These are phyloP conservation scores for Globisporangium irregulare DNA, from an alignment of 352 stramenopile species.

Conservation along the genomic window DNA sequence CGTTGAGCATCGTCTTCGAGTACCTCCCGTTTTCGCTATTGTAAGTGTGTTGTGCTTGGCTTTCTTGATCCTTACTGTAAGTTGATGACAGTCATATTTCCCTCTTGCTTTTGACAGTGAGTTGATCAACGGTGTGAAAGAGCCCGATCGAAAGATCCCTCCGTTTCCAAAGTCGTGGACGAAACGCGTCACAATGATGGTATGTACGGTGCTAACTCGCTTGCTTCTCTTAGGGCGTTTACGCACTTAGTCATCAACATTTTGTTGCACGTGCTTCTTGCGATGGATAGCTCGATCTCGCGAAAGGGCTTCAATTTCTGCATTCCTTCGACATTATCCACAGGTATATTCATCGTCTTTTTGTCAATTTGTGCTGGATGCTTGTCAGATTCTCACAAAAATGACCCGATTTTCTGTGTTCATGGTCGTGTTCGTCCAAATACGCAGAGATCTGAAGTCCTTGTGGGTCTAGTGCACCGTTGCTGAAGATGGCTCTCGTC, in stretches of 20 bases:
- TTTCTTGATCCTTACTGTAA: not conserved
- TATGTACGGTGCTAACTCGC: constrained; percentile 15
- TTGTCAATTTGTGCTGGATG: not conserved
- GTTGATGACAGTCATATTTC: not conserved
- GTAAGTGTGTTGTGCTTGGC: constrained; percentile 25
- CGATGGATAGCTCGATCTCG: constrained; percentile 50
- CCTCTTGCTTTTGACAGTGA: constrained; percentile 32
- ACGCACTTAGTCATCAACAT: not conserved
- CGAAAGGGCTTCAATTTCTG: constrained; percentile 67
- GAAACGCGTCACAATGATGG: constrained; percentile 78
- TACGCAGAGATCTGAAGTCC: constrained; percentile 69
- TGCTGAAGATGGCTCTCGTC: not conserved
- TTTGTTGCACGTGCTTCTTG: not conserved
- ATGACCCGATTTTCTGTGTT: not conserved
- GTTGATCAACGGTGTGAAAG: constrained; percentile 67
- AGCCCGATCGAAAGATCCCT: constrained; percentile 51
- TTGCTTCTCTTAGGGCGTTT: not conserved
- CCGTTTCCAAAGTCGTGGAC: constrained; percentile 71
- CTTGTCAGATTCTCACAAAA: not conserved
- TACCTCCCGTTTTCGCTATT: constrained; percentile 80
- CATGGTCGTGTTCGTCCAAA: not conserved
- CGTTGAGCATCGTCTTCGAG: constrained; percentile 68
- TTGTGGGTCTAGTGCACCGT: constrained; percentile 33
- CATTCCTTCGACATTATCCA: constrained; percentile 84
- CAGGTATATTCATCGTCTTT: constrained; percentile 27